Evolutionary conservation across 192 early-diverging fungal species (phyloP).

Genomic region (Backusella mclennaniae): DNA sequence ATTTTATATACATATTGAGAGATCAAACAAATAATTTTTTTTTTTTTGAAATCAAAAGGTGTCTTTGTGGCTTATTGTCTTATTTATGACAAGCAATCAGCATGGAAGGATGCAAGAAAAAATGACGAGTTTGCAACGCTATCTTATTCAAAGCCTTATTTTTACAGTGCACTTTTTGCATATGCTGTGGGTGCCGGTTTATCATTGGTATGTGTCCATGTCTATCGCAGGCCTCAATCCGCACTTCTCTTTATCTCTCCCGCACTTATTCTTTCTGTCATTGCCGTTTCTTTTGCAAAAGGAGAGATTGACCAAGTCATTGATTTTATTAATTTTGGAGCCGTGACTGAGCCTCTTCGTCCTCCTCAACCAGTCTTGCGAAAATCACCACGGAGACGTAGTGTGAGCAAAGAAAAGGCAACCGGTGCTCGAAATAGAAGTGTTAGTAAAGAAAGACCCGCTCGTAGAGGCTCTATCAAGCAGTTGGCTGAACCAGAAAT

Average conservation of each 20-base stretch:
- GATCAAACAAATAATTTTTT: background rate
- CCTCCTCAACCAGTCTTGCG: background rate
- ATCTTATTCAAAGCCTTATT: conserved; percentile 1
- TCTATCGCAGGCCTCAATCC: background rate
- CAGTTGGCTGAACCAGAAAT: conserved; percentile 1
- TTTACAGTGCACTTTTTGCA: background rate
- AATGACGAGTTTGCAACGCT: background rate
- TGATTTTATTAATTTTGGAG: background rate
- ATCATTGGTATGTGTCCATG: background rate
- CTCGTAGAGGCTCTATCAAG: background rate
- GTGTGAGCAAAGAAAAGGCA: background rate
- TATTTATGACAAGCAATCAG: background rate
- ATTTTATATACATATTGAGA: background rate
- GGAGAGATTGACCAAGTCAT: background rate
- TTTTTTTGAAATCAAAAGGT: background rate
- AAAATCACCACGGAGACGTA: background rate
- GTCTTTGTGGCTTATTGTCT: conserved; percentile 12
- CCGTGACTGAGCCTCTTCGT: background rate
- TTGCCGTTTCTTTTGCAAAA: background rate
- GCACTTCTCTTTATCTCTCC: conserved; percentile 2
- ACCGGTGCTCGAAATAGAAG: background rate
- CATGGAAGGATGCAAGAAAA: conserved; percentile 9
- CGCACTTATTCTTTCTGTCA: background rate
- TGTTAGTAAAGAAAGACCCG: background rate
- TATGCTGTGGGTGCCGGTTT: conserved; percentile 7